Base-by-base conservation (phyloP, 208 protist species). In the Angomonas deanei region DNA sequence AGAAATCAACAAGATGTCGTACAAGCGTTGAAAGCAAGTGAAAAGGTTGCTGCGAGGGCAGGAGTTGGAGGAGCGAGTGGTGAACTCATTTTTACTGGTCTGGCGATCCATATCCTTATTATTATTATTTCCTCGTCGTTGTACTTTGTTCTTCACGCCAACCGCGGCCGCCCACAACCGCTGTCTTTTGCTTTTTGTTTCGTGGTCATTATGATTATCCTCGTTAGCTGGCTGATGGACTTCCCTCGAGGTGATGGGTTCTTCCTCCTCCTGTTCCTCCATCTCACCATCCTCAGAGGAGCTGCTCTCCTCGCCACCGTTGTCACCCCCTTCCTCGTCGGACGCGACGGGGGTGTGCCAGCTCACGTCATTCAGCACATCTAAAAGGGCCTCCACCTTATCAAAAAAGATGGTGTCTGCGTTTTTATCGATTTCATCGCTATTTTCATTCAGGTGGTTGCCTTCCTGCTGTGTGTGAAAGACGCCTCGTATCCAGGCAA, bases 401-500 rank as follows among this genome's bases (percentile, higher is more conserved):
- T 69, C 47, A 6, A 8, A 1, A 11, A 92, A 70, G 3, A 54
- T 52, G 8, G 38, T 17, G 17, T 62, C 47, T 2, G 56, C 60
- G 32, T 87, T 80, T 15, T 65, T 65, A 33, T 60, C 67, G 17
- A 66, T 27, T 27, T 15, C 36, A 42, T n/a, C 36, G 8, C 11
- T 42, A n/a, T 8, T 15, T 42, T 15, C 36, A 42, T 42, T 42
- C 36, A 8, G 11, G 15, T 27, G 23, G 19, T 11, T 26, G 47
- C 15, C 17, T 1, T 33, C 27, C 27, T 58, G 5, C 1, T 2
- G 26, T 8, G 10, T 23, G 1, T 31, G 10, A 1, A 24, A 27
- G 4, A 58, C 26, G n/a, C 32, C 26, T 1, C 17, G 54, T 71
- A 74, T 84, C 82, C 81, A 91, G 50, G 70, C 77, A 27, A 72